Conservation (phyloP, 1,139 yeast species). For the Kodamaea anthophila region DNA sequence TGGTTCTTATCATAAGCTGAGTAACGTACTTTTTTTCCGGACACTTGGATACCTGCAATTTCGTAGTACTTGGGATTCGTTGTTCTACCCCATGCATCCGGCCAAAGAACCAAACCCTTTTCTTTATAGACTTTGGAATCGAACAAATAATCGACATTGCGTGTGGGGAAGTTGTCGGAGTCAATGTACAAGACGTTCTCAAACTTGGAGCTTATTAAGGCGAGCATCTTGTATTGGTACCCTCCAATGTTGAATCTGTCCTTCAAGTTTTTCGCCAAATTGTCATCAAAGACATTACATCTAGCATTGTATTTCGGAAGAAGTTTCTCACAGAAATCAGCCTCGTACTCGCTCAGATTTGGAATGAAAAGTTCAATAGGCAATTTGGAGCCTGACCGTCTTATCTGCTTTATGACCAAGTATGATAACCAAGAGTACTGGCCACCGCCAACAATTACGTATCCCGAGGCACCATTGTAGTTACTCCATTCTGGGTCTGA, state of each 20-base stretch:
- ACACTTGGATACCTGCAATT: conserved; percentile 35
- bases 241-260: conserved; percentile 40
- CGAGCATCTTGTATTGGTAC: conserved; percentile 59
- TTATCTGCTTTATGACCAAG: conserved; percentile 36
- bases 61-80: conserved; percentile 43
- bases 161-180: conserved; percentile 61
- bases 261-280: conserved; percentile 19
- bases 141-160: conserved; percentile 48
- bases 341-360: conserved; percentile 41
- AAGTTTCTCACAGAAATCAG: conserved; percentile 45
- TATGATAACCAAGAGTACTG: conserved; percentile 40
- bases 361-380: conserved; percentile 52
- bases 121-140: conserved; percentile 32
- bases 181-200: conserved; percentile 58
- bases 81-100: conserved; percentile 47
- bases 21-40: conserved; percentile 32
- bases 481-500: conserved; percentile 32
- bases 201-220: conserved; percentile 52
- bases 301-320: conserved; percentile 48
- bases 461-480: conserved; percentile 34
- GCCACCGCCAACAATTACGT: conserved; percentile 42
- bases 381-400: conserved; percentile 33
- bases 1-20: conserved; percentile 26
- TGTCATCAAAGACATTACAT: conserved; percentile 44
- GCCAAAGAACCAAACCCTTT: conserved; percentile 46